phyloP scores from a whole-genome alignment of 306 rosid species.

The Corylus heterophylla region DNA sequence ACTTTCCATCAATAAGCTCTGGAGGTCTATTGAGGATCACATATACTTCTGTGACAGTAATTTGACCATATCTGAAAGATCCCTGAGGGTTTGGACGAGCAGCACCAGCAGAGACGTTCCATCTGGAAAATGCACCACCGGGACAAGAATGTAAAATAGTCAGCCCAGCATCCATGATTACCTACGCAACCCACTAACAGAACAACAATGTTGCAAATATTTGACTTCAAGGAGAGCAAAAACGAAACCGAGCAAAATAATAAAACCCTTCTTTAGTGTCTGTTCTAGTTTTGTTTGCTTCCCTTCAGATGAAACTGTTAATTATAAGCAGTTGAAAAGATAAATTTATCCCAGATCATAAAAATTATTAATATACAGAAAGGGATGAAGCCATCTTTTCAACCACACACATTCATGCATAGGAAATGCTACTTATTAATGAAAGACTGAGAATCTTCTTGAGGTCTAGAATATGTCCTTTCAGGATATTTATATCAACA shows the following conservation, averaged over 20 bases:
- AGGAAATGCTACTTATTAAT: not conserved
- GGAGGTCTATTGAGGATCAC: slow-evolving; percentile 69
- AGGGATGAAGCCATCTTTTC: slow-evolving; percentile 1
- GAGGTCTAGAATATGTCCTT: not conserved
- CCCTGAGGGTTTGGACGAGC: slow-evolving; percentile 94
- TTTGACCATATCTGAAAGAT: slow-evolving; percentile 72
- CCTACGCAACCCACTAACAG: not conserved
- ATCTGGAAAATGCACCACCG: slow-evolving; percentile 43
- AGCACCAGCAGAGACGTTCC: slow-evolving; percentile 84
- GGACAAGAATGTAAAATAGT: slow-evolving; percentile 14
- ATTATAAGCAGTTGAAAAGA: not conserved
- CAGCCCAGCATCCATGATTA: slow-evolving; percentile 4
- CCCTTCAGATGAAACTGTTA: not conserved
- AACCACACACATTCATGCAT: not conserved
- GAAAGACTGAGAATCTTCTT: not conserved
- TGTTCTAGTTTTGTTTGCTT: not conserved
- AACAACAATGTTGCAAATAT: slow-evolving; percentile 7
- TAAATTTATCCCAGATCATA: not conserved
- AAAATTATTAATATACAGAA: not conserved
- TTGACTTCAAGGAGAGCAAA: not conserved
- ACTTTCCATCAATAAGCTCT: slow-evolving; percentile 72
- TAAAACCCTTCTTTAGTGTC: not conserved
- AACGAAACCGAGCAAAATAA: not conserved
- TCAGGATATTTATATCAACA: not conserved
- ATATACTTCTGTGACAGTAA: slow-evolving; percentile 69